Base-by-base conservation (phyloP, 1,284 basidiomycete genomes). In the Coniophora puteana region DNA sequence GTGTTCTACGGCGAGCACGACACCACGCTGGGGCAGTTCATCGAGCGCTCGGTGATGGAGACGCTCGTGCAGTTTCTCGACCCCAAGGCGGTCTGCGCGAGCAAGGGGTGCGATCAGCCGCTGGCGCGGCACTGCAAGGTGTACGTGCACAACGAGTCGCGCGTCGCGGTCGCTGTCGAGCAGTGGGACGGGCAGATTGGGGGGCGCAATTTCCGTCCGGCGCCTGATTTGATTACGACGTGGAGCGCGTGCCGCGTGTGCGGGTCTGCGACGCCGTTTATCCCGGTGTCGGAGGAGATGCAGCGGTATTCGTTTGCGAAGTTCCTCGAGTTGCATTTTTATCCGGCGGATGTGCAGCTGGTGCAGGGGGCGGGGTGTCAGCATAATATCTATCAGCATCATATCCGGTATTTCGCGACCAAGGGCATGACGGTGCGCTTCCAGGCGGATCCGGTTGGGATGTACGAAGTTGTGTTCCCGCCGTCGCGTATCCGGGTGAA, bases 1-100 rank as follows among this genome's bases (percentile, higher is more conserved):
- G 85, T 82, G 20, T 98, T 95, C 64, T 99, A 99, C 57, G 89
- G 93, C 36, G 82, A 90, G 44, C 90, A 91, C 48, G 95, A 99
- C 60, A 82, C 80, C 59, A 93, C 95, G 2, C 75, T 99, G 4
- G 93, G 93, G 0, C 90, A 93, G 57, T 96, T 88, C 65, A 85
- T 99, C 48, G 91, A 94, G 52, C 80, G 85, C 31, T 77, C 80
- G 0, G 80, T 86, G 26, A 72, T 74, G 38, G 89, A 93, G 30
- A 83, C 78, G 2, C 63, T 84, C 7, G 74, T 77, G 13, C 77
- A 83, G 42, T 82, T 81, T 54, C 60, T 83, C 38, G 82, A 87
- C 55, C 78, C 83, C 13, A 85, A 77, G 55, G 80, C 83, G 1
- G 66, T 85, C 22, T 99, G 96, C 56, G 71, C 78, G 1, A 84